Base-by-base conservation (phyloP, 768 basidiomycete genomes). In the Gyrodon lividus region DNA sequence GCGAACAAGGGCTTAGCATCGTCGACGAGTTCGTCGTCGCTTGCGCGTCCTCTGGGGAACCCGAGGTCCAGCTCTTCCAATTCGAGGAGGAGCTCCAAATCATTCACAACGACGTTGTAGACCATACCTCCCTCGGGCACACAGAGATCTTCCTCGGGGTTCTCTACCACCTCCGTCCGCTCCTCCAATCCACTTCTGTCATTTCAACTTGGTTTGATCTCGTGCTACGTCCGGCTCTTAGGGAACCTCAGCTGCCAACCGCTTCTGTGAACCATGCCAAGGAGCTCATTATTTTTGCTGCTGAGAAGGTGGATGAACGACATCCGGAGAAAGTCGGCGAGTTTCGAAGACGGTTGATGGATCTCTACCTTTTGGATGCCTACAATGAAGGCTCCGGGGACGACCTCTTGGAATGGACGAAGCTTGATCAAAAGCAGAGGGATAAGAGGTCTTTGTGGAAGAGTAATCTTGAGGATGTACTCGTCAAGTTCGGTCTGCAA, bases 151-250 rank as follows among this genome's bases (percentile, higher is more conserved):
- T 92, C 58, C 75, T 92, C 10, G 75, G 78, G 22, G 76, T 88
- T 16, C 74, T 92, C 6, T 77, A 78, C 55, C 82, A 82, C 58
- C 75, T 92, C 23, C 72, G 74, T 9, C 78, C 84, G 12, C 73
- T 87, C 24, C 71, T 90, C 6, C 74, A 86, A 3, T 71, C 86
- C 7, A 75, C 75, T 6, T 87, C 86, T 22, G 73, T 91, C 48
- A 85, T 90, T 50, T 84, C 84, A 2, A 77, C 75, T 23, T 92
- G 91, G 91, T 92, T 89, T 66, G 89, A 92, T 64, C 77, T 87
- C 30, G 76, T 88, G 23, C 74, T 92, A 3, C 83, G 90, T 30
- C 86, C 87, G 22, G 86, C 89, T 24, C 74, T 92, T 48, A 83
- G 87, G 43, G 84, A 90, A 64, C 84, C 88, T 33, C 82, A 77